Evolutionary conservation across 2,329 filamentous ascomycete species (phyloP).

Genomic region (Neobulgaria alba): DNA sequence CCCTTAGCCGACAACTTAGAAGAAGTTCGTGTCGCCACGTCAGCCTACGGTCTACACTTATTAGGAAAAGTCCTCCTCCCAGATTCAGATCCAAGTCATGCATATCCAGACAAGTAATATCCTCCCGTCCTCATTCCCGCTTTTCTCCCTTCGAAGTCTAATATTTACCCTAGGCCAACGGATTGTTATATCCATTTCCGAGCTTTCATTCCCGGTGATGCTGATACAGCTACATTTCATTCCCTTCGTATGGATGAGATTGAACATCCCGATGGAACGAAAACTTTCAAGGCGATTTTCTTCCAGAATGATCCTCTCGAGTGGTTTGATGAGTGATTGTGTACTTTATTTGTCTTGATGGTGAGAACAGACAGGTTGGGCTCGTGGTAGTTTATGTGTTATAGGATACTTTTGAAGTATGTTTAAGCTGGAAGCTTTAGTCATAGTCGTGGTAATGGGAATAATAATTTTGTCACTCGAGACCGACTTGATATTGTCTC

Average conservation of each 20-base stretch:
- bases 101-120: slow-evolving; percentile 9
- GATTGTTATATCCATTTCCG: slow-evolving; percentile 41
- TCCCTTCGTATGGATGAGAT: slow-evolving; percentile 37
- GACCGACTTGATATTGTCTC: too few species aligned
- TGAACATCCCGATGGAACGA: slow-evolving; percentile 35
- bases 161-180: slow-evolving; percentile 15
- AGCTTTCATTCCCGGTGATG: slow-evolving; percentile 36
- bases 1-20: slow-evolving; percentile 32
- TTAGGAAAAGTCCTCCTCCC: slow-evolving; percentile 42
- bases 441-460: too few species aligned
- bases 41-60: slow-evolving; percentile 40
- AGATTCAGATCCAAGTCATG: slow-evolving; percentile 17
- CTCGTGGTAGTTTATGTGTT: too few species aligned
- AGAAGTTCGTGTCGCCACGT: slow-evolving; percentile 36
- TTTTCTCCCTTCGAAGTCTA: neutral
- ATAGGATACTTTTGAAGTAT: too few species aligned
- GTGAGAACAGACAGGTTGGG: too few species aligned
- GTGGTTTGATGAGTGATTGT: slow-evolving; percentile 48
- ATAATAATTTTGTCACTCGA: too few species aligned
- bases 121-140: neutral
- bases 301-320: slow-evolving; percentile 38
- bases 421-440: too few species aligned
- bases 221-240: slow-evolving; percentile 34
- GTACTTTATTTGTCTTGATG: too few species aligned
- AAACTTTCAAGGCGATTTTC: slow-evolving; percentile 39